phyloP scores from a whole-genome alignment of 2,329 filamentous ascomycete genomes.

The Parasarocladium wereldwijsianum region DNA sequence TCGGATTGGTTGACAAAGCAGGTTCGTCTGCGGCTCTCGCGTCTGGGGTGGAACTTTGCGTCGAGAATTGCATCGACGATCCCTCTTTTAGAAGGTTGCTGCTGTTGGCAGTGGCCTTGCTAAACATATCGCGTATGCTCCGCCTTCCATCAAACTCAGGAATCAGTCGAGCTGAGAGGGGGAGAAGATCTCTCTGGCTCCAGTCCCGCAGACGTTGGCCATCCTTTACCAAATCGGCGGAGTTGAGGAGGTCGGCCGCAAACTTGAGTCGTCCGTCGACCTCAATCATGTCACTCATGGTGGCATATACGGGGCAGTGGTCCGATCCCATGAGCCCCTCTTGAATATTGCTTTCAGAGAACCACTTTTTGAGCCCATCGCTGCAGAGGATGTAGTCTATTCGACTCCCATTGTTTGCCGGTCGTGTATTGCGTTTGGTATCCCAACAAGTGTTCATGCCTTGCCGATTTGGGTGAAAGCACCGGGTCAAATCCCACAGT shows the following conservation, averaged over 20 bases:
- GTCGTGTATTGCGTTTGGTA: slow-evolving; percentile 85
- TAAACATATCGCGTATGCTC: slow-evolving; percentile 90
- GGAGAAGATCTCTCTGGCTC: slow-evolving; percentile 49
- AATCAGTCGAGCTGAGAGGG: slow-evolving; percentile 68
- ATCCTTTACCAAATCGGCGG: slow-evolving; percentile 51
- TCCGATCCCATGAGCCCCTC: slow-evolving; percentile 90
- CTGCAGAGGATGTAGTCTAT: slow-evolving; percentile 92
- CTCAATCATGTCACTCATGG: slow-evolving; percentile 48
- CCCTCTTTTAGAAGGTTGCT: slow-evolving; percentile 4
- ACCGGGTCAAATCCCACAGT: slow-evolving; percentile 71
- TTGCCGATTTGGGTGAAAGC: slow-evolving; percentile 61
- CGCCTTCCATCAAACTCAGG: slow-evolving; percentile 75
- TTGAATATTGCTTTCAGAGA: slow-evolving; percentile 71
- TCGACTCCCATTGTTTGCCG: slow-evolving; percentile 79
- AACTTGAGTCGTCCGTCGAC: slow-evolving; percentile 28
- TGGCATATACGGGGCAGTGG: slow-evolving; percentile 84
- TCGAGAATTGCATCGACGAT: too few species aligned
- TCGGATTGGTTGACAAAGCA: too few species aligned
- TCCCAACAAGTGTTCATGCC: slow-evolving; percentile 99
- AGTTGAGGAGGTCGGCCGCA: slow-evolving; percentile 66
- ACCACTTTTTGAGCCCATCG: slow-evolving; percentile 64
- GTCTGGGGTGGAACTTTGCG: too few species aligned
- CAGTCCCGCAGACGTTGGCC: slow-evolving; percentile 55
- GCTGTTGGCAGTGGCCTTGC: slow-evolving; percentile 11
- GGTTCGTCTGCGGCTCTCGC: too few species aligned